Conservation (phyloP, 306 rosid genomes). For the Pyrus betulifolia region DNA sequence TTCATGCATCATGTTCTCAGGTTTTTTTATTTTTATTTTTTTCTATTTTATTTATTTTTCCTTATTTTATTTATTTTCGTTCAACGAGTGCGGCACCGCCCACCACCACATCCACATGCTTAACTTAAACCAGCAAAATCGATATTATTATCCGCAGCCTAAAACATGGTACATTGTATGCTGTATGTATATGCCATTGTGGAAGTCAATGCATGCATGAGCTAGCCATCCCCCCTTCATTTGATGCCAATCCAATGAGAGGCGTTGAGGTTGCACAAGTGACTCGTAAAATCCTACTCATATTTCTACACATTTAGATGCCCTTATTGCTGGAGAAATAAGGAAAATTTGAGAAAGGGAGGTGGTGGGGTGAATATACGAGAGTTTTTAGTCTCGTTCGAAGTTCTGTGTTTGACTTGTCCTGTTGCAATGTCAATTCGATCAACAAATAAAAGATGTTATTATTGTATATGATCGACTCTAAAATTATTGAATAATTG, state of each 20-base stretch:
- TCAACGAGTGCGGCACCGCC: neutral
- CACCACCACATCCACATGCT: neutral
- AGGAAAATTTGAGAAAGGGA: no score
- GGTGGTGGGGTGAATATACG: no score
- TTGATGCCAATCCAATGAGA: neutral
- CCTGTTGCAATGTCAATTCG: no score
- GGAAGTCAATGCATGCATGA: neutral
- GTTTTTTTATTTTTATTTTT: neutral
- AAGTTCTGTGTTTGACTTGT: no score
- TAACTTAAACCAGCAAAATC: no score
- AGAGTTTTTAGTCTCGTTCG: neutral
- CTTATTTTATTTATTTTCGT: neutral
- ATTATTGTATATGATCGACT: no score
- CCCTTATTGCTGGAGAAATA: no score
- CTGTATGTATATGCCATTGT: neutral
- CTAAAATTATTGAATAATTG: no score
- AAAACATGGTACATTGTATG: neutral
- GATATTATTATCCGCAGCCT: neutral
- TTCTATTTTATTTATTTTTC: no score
- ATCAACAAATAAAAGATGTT: neutral
- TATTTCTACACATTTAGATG: neutral
- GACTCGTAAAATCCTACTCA: neutral
- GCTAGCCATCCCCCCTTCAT: neutral
- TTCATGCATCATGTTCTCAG: neutral
- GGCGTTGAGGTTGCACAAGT: neutral